Evolutionary conservation across 163 green algal species (phyloP), one percentile per base, ranked within the genome.

Genomic region (Scenedesmus sp.): DNA sequence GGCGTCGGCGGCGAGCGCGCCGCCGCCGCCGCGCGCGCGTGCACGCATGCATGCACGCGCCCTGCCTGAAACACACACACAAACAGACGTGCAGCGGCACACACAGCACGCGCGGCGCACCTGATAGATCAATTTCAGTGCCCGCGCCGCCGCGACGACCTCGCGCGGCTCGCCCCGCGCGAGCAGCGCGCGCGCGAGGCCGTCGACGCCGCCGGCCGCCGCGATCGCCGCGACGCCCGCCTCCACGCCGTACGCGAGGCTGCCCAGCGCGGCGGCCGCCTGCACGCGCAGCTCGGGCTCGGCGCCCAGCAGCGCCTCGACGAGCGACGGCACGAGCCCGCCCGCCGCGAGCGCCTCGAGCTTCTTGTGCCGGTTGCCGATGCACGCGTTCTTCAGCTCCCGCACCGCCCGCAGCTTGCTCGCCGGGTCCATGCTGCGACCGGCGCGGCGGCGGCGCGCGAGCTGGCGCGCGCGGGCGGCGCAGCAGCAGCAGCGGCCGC

Each of bases 331-430:
- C 18, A 86, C 62, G 56, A 64, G 60, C 39, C n/a, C n/a, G n/a
- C n/a, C n/a, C n/a, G n/a, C n/a, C n/a, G n/a, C n/a, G 20, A 88
- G 53, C 47, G 73, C 83, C 36, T 81, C 45, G 29, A 75, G 53
- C 78, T 91, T 91, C 62, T 87, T 85, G 9, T 54, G 56, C 34
- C 62, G 75, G 77, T 87, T 87, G 33, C 87, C 87, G 13, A 91
- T 91, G 2, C 89, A 66, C 9, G 64, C 47, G 74, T 91, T 91
- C 69, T 88, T 91, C 17, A 91, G 81, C 24, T 77, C 48, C 9
- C 70, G 51, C 20, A 78, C 58, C 28, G 33, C 34, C 33, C 31
- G 47, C 24, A 78, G 33, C n/a, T n/a, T n/a, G n/a, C n/a, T n/a
- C n/a, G n/a, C n/a, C n/a, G n/a, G n/a, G n/a, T n/a, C n/a, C n/a